These are phyloP conservation scores for Rosa persica DNA, from an alignment of 306 rosid genomes.

Conservation along the genomic window DNA sequence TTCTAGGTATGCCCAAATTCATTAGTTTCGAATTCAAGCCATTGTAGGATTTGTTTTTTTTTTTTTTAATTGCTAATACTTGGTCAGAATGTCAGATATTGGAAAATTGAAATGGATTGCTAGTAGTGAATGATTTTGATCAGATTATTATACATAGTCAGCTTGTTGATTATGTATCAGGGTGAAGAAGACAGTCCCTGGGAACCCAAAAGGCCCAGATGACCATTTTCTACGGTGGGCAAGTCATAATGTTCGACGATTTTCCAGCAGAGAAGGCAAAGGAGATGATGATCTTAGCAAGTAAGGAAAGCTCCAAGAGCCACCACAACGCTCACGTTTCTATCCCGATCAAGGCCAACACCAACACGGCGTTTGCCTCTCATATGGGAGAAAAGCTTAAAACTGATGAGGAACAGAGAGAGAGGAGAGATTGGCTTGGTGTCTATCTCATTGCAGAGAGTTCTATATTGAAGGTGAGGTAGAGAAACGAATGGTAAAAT, in stretches of 20 bases:
- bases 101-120: too few relatives aligned
- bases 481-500: too few relatives aligned
- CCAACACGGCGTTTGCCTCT: conserved; percentile 24
- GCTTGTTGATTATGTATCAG: conserved; percentile 36
- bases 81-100: too few relatives aligned
- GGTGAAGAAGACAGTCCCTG: conserved; percentile 26
- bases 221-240: conserved; percentile 79
- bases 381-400: background rate
- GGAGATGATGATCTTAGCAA: conserved; percentile 61
- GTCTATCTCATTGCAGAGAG: too few relatives aligned
- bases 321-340: conserved; percentile 31
- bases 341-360: conserved; percentile 23
- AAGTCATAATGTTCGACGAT: conserved; percentile 63
- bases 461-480: too few relatives aligned
- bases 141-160: background rate
- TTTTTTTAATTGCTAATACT: too few relatives aligned
- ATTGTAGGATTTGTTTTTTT: too few relatives aligned
- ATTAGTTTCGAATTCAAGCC: background rate
- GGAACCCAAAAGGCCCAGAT: conserved; percentile 49
- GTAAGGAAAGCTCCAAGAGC: conserved; percentile 33
- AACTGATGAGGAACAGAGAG: too few relatives aligned
- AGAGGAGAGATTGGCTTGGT: too few relatives aligned
- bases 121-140: background rate
- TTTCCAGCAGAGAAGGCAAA: conserved; percentile 67
- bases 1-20: conserved; percentile 32